Percentiles rank a stretch among this genome's conserved stretches.
Conservation (phyloP, 768 basidiomycete species). For the Kwoniella botswanensis region DNA sequence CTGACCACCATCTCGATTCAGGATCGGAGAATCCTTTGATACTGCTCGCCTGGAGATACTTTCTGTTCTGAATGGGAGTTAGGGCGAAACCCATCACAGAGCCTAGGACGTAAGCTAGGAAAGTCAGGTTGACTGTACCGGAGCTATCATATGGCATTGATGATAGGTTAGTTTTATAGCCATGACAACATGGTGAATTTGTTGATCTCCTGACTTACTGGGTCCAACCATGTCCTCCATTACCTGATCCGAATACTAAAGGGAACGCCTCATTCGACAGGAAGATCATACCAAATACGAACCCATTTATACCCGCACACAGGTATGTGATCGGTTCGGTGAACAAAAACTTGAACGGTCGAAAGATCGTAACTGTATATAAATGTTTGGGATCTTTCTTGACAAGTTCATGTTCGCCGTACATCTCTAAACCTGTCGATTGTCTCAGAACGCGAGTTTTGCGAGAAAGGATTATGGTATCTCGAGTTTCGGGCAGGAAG, state of each 20-base stretch:
- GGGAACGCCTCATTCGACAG: slow-evolving; percentile 50
- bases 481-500: slow-evolving; percentile 44
- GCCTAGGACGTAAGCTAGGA: slow-evolving; percentile 44
- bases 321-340: slow-evolving; percentile 53
- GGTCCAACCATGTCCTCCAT: slow-evolving; percentile 47
- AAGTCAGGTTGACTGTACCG: slow-evolving; percentile 47
- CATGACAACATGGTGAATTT: background rate
- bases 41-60: slow-evolving; percentile 29
- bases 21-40: slow-evolving; percentile 32
- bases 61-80: slow-evolving; percentile 40
- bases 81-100: slow-evolving; percentile 40
- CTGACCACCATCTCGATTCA: slow-evolving; percentile 48
- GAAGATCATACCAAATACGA: slow-evolving; percentile 49
- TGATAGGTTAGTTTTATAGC: background rate
- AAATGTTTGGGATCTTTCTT: slow-evolving; percentile 44
- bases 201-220: slow-evolving; percentile 25
- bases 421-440: slow-evolving; percentile 33
- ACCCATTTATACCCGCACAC: slow-evolving; percentile 48
- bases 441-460: slow-evolving; percentile 40
- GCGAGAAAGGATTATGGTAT: slow-evolving; percentile 38
- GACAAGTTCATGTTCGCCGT: slow-evolving; percentile 46
- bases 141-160: slow-evolving; percentile 23
- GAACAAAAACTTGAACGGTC: slow-evolving; percentile 48
- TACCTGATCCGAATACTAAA: slow-evolving; percentile 45
- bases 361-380: slow-evolving; percentile 44